Percentiles rank a stretch among this genome's conserved stretches.
These are phyloP conservation scores for Capsicum pubescens DNA, from an alignment of 257 asterid genomes.

Conservation along the genomic window DNA sequence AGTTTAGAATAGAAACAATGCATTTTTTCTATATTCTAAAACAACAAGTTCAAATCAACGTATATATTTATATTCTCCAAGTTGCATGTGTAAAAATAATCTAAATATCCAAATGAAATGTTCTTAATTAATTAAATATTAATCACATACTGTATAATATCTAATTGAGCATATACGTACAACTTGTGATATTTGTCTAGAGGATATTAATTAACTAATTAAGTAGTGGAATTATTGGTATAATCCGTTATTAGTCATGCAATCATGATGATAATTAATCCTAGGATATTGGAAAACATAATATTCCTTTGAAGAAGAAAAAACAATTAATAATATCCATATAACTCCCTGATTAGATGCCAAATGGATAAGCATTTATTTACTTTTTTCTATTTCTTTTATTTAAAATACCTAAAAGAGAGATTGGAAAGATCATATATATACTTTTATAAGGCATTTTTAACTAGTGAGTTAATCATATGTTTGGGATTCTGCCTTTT, in stretches of 20 bases:
- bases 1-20: too few species aligned
- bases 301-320: neutral
- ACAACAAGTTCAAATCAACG: too few species aligned
- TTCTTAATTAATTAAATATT: too few species aligned
- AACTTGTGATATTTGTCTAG: neutral
- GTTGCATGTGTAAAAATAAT: neutral
- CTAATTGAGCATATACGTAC: neutral
- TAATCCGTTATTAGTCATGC: neutral
- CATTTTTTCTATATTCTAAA: too few species aligned
- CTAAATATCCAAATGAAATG: neutral
- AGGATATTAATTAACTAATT: neutral
- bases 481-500: too few species aligned
- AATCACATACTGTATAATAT: too few species aligned
- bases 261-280: neutral
- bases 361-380: neutral
- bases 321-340: neutral
- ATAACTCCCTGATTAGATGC: neutral
- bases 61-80: too few species aligned
- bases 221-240: neutral
- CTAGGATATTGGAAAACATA: neutral
- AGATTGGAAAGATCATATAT: neutral
- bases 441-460: neutral
- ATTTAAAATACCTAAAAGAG: neutral
- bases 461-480: neutral
- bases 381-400: neutral